These are phyloP conservation scores for Diaporthe ilicicola DNA, from an alignment of 2,329 filamentous ascomycete genomes.

Conservation along the genomic window DNA sequence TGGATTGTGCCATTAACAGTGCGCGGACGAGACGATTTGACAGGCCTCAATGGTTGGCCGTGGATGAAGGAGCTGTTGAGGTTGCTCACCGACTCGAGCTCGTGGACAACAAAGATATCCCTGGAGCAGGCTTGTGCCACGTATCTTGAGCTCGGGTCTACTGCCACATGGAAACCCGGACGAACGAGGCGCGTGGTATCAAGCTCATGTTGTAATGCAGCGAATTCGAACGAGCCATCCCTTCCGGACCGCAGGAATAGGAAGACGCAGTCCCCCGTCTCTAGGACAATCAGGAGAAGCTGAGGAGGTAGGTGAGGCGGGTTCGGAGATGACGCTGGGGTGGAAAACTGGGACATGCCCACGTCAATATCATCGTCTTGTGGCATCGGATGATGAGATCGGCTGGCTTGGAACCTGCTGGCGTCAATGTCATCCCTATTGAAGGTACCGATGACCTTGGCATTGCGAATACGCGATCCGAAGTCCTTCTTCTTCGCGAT, in stretches of 20 bases:
- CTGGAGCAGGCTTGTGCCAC: constrained; percentile 77
- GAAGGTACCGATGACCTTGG: constrained; percentile 73
- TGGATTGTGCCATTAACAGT: constrained; percentile 77
- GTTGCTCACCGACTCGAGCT: constrained; percentile 65
- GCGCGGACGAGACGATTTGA: constrained; percentile 57
- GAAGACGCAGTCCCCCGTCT: constrained; percentile 78
- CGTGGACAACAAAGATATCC: constrained; percentile 75
- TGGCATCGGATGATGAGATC: constrained; percentile 34
- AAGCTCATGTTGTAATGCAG: constrained; percentile 46
- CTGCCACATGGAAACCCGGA: constrained; percentile 72
- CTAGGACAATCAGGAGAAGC: constrained; percentile 78
- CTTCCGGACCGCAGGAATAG: constrained; percentile 67
- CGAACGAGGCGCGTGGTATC: constrained; percentile 59
- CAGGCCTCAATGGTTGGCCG: constrained; percentile 61
- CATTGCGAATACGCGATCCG: constrained; percentile 79
- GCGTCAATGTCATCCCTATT: constrained; percentile 43
- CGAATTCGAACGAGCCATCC: constrained; percentile 64
- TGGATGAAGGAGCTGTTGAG: constrained; percentile 60
- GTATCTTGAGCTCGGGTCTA: constrained; percentile 79
- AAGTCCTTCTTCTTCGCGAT: constrained; percentile 84
- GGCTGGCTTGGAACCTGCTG: constrained; percentile 29
- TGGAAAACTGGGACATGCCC: constrained; percentile 39
- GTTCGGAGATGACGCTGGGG: constrained; percentile 31
- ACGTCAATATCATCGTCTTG: constrained; percentile 52
- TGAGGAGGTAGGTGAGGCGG: constrained; percentile 72